A percentile compares a stretch with the other conserved stretches of the same genome.
phyloP scores from a whole-genome alignment of 192 early-diverging fungal genomes.

The Cladochytrium replicatum region DNA sequence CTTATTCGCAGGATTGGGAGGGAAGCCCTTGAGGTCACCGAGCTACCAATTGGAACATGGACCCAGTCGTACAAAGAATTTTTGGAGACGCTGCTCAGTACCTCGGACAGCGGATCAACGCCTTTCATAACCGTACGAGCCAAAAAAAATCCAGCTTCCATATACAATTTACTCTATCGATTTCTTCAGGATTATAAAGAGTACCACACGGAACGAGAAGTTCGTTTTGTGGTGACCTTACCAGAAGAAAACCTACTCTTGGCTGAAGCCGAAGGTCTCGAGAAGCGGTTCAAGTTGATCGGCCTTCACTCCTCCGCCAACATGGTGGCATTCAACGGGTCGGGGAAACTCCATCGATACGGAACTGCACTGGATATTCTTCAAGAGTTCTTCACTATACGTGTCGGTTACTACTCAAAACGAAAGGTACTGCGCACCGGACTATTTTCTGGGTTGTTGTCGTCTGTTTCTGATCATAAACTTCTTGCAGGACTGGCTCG shows the following conservation, averaged over 20 bases:
- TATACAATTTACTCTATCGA: slow-evolving; percentile 19
- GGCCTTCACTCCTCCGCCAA: slow-evolving; percentile 61
- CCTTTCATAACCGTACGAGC: slow-evolving; percentile 44
- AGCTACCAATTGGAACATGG: slow-evolving; percentile 75
- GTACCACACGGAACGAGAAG: slow-evolving; percentile 46
- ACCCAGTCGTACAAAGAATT: slow-evolving; percentile 70
- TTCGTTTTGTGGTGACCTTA: slow-evolving; percentile 48
- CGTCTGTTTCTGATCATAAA: slow-evolving; percentile 2
- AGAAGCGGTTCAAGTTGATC: slow-evolving; percentile 61
- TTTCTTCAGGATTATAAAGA: slow-evolving; percentile 45
- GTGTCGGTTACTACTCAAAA: slow-evolving; percentile 64
- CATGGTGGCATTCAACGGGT: slow-evolving; percentile 79
- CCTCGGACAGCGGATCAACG: slow-evolving; percentile 50
- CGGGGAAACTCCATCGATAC: slow-evolving; percentile 67
- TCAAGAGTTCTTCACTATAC: slow-evolving; percentile 70
- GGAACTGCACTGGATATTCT: slow-evolving; percentile 61
- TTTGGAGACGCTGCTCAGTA: slow-evolving; percentile 53
- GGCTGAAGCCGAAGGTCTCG: slow-evolving; percentile 58
- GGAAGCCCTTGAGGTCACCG: slow-evolving; percentile 63
- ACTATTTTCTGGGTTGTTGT: not conserved
- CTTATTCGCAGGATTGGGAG: slow-evolving; percentile 49
- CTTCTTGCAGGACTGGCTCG: slow-evolving; percentile 31
- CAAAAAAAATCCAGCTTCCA: slow-evolving; percentile 31
- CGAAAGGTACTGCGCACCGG: slow-evolving; percentile 71
- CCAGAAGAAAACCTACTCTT: slow-evolving; percentile 51